Base-by-base conservation (phyloP, 495 filamentous ascomycete species). In the Apodospora peruviana region DNA sequence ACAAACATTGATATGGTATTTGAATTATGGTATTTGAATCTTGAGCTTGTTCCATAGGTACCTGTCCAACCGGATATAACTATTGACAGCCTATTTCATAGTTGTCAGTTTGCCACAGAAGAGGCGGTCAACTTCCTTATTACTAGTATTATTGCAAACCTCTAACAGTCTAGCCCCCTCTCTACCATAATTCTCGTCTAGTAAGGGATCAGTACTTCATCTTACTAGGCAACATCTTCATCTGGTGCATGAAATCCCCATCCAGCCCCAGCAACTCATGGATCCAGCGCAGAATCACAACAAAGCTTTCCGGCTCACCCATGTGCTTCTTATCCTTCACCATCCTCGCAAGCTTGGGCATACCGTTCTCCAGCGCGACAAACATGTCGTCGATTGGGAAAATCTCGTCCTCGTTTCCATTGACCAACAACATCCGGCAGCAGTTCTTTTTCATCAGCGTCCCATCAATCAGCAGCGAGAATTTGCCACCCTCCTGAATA, bases 341-440 rank as follows among this genome's bases (percentile, higher is more conserved):
- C n/a, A 60, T 71, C 63, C 82, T 66, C 37, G 71, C 80, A 62
- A 86, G 80, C 68, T 87, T 90, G 10, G 78, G 75, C 36, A 67
- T 65, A 1, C 82, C 83, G 48, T 84, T 75, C 50, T 80, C 74
- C 43, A 85, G 62, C 9, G 74, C 74, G 40, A 79, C 61, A 44
- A 74, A 75, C 47, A 71, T 80, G 57, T 88, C 84, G 54, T 88
- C 84, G 40, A 88, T 81, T 0, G 85, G 86, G 52, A 86, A 83
- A 16, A 88, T 77, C 43, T 80, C 82, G 50, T 87, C 84, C 47
- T 78, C 68, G 11, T 74, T 74, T 1, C 84, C 83, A 60, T 88
- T 88, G 12, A 88, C 71, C n/a, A 87, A 57, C 27, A 88, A 60
- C 36, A 87, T 60, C 14, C 76, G 73, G 45, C 78, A 84, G n/a